Evolutionary conservation across 2,329 filamentous ascomycete species (phyloP), one percentile per base, ranked within the genome.

Genomic region (Erysiphe neolycopersici): DNA sequence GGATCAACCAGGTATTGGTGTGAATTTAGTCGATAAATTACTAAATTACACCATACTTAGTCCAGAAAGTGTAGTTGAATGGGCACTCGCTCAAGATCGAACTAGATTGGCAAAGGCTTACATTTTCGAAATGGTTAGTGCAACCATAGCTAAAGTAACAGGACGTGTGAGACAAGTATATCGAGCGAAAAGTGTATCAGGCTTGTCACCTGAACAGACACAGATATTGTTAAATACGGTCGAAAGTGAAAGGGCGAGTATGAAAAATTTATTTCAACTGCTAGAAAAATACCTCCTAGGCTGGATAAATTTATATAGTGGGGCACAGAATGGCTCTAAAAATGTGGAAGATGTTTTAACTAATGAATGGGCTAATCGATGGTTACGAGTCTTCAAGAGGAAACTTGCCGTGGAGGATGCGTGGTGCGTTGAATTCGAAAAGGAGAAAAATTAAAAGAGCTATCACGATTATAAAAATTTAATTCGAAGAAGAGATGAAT

Each of bases 11-110:
- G 89, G 89, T 47, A 77, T 91, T 38, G 89, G 84, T 3, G 73
- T 95, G 51, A 81, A 80, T 52, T 92, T 98, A 53, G 71, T 95
- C 46, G 87, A 95, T 64, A 95, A 95, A 61, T 70, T 98, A 5
- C 76, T 98, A 52, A 98, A 95, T 62, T 98, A 94, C 63, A 85
- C 81, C 13, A 93, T 98, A 52, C 68, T 98, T 32, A 84, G 79
- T 9, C 89, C 89, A 0, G 65, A 75, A 45, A 77, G 76, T 14
- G 84, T 98, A 26, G 70, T 94, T 41, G 76, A 92, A 54, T 98
- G 89, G 89, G 82, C 82, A 0, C 67, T 98, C 12, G 66, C 59
- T 16, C 60, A 82, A 48, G 65, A 71, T 17, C 71, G 73, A 2
- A 68, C 71, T 3, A 48, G 50, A 39, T 71, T 98, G 12, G 72